Evolutionary conservation across 2,329 filamentous ascomycete species (phyloP).

Genomic region (Sporothrix sp.): DNA sequence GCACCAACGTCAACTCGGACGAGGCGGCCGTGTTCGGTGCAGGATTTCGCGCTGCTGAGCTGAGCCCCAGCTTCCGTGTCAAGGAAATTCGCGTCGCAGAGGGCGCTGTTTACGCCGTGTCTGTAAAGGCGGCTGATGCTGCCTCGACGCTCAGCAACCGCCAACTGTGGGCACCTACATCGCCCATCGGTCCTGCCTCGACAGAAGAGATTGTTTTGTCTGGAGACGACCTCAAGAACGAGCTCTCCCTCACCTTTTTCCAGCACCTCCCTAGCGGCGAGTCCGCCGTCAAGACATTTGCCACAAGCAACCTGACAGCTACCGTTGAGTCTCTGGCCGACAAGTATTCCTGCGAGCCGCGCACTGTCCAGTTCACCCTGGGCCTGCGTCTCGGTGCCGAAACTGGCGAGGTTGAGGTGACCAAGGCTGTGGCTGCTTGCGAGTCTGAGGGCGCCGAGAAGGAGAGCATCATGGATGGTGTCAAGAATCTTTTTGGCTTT

Average conservation of each 20-base stretch:
- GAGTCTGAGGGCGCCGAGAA: conserved; percentile 65
- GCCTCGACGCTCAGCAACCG: conserved; percentile 66
- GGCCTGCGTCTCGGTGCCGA: conserved; percentile 60
- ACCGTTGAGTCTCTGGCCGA: conserved; percentile 70
- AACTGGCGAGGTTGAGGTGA: conserved; percentile 71
- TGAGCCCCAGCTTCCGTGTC: conserved; percentile 93
- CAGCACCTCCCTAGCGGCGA: conserved; percentile 57
- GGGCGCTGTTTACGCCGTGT: conserved; percentile 60
- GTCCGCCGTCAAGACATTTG: conserved; percentile 53
- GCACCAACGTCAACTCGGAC: conserved; percentile 92
- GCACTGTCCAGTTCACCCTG: conserved; percentile 73
- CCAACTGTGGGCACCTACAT: conserved; percentile 71
- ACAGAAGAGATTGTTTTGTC: conserved; percentile 79
- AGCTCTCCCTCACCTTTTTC: conserved; percentile 72
- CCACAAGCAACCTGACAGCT: conserved; percentile 77
- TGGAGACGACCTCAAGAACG: conserved; percentile 40
- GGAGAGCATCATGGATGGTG: conserved; percentile 78
- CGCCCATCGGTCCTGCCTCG: conserved; percentile 58
- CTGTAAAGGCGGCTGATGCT: conserved; percentile 65
- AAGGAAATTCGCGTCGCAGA: conserved; percentile 91
- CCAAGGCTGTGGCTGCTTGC: conserved; percentile 71
- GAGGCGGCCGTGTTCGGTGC: conserved; percentile 95
- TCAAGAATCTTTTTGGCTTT: conserved; percentile 94
- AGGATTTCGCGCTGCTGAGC: conserved; percentile 81
- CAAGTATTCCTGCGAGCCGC: conserved; percentile 65